These are phyloP conservation scores for Tricladium varicosporioides DNA, from an alignment of 2,329 filamentous ascomycete genomes.

Conservation along the genomic window DNA sequence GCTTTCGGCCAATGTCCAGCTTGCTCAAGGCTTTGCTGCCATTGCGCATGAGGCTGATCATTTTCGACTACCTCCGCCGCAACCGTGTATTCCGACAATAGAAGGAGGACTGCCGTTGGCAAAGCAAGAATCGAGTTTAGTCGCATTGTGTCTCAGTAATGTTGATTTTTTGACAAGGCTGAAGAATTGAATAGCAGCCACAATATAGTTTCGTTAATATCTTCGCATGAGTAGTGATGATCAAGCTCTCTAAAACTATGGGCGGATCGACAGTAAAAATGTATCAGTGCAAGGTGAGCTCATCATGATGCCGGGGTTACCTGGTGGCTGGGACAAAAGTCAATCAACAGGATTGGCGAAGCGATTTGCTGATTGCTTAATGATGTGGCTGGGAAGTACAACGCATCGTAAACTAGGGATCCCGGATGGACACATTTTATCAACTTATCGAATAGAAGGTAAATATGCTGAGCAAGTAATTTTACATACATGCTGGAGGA, in stretches of 20 bases:
- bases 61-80: slow-evolving; percentile 33
- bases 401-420: not conserved
- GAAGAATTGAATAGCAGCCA: not conserved
- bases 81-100: slow-evolving; percentile 41
- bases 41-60: slow-evolving; percentile 31
- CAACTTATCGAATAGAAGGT: no score
- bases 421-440: no score
- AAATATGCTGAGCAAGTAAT: no score
- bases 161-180: slow-evolving; percentile 11
- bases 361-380: not conserved
- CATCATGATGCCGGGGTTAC: slow-evolving; percentile 3
- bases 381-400: not conserved
- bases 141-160: slow-evolving; percentile 37
- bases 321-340: not conserved
- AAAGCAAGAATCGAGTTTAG: slow-evolving; percentile 39
- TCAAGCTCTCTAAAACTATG: not conserved
- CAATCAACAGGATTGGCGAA: no score
- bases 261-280: not conserved
- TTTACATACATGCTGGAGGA: no score
- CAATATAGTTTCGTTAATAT: not conserved
- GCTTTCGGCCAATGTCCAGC: slow-evolving; percentile 48
- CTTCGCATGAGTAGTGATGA: not conserved
- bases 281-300: not conserved
- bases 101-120: slow-evolving; percentile 44
- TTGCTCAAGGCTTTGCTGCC: slow-evolving; percentile 44